These are phyloP conservation scores for Schoenoplectus tabernaemontani DNA, from an alignment of 202 grass and related monocot genomes.

Conservation along the genomic window DNA sequence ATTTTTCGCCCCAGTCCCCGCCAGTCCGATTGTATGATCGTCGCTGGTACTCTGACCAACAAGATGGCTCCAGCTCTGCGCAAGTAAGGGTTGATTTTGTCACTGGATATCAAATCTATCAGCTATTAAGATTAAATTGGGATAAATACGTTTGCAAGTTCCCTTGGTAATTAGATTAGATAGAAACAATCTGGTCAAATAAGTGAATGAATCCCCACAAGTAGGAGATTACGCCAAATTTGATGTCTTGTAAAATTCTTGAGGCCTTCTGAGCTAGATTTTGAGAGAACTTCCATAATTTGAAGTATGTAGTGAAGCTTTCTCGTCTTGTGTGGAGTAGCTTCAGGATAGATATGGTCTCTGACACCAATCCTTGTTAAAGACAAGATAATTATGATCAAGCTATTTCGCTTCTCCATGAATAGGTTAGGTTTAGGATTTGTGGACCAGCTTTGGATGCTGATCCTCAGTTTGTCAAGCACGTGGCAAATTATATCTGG, in stretches of 20 bases:
- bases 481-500: not conserved
- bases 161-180: not conserved
- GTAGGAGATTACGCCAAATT: not conserved
- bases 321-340: not conserved
- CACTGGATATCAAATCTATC: not conserved
- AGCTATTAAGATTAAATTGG: not conserved
- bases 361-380: not conserved
- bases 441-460: not conserved
- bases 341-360: not conserved
- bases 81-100: constrained; percentile 44
- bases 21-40: constrained; percentile 99
- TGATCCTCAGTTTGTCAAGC: not conserved
- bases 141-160: not conserved
- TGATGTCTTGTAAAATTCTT: not conserved
- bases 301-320: not conserved
- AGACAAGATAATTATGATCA: not conserved
- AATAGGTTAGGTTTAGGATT: not conserved
- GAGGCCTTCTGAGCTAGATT: not conserved
- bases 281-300: not conserved
- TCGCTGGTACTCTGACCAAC: constrained; percentile 92
- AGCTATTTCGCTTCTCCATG: not conserved
- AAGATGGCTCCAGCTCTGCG: constrained; percentile 96
- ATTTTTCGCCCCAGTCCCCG: constrained; percentile 95
- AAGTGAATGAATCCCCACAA: not conserved
- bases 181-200: not conserved